A percentile compares a stretch with the other conserved stretches of the same genome.
Conservation (phyloP, 305 asterid genomes). For the Solanum hybrid region DNA sequence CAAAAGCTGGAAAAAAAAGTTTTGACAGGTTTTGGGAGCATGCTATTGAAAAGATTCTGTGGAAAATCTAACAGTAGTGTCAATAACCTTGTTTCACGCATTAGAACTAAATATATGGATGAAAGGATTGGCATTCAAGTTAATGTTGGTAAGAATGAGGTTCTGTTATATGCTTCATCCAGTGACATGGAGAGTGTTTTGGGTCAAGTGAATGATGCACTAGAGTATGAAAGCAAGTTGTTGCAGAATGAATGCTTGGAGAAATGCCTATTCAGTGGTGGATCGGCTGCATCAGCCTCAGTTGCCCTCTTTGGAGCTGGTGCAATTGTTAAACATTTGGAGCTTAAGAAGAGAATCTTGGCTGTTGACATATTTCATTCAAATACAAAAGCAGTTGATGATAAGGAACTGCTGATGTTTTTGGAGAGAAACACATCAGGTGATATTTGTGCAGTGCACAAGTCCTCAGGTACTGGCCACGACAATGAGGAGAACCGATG, state of each 20-base stretch:
- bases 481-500: slow-evolving; percentile 53
- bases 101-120: slow-evolving; percentile 50
- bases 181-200: slow-evolving; percentile 52
- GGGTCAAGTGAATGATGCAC: slow-evolving; percentile 30
- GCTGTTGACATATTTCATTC: slow-evolving; percentile 67
- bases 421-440: slow-evolving; percentile 51
- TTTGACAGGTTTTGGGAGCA: slow-evolving; percentile 53
- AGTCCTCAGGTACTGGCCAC: slow-evolving; percentile 26
- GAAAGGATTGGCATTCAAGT: slow-evolving; percentile 60
- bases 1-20: slow-evolving; percentile 46
- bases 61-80: slow-evolving; percentile 51
- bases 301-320: slow-evolving; percentile 87
- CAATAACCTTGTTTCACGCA: slow-evolving; percentile 40
- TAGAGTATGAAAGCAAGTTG: slow-evolving; percentile 54
- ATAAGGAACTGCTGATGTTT: slow-evolving; percentile 53
- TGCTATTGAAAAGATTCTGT: slow-evolving; percentile 62
- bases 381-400: slow-evolving; percentile 26
- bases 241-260: slow-evolving; percentile 70
- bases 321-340: slow-evolving; percentile 78
- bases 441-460: slow-evolving; percentile 48
- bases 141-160: slow-evolving; percentile 54
- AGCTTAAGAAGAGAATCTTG: slow-evolving; percentile 65
- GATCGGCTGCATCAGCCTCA: slow-evolving; percentile 36
- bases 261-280: slow-evolving; percentile 53
- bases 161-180: slow-evolving; percentile 56